These are phyloP conservation scores for Fusarium succisae DNA, from an alignment of 2,329 filamentous ascomycete genomes.

Conservation along the genomic window DNA sequence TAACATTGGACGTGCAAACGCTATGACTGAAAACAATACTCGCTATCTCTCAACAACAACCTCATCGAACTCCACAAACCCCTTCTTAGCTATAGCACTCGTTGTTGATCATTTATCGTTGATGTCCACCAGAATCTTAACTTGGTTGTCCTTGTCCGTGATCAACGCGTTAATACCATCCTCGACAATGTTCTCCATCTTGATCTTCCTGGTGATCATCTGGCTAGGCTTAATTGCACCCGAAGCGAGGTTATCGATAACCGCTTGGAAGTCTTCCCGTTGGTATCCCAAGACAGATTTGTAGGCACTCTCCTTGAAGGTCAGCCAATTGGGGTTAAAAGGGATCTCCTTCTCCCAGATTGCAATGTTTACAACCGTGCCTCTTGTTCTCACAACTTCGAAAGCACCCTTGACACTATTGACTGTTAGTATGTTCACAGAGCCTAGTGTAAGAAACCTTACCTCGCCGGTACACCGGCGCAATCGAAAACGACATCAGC, in stretches of 20 bases:
- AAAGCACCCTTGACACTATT: constrained; percentile 50
- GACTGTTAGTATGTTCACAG: neutral
- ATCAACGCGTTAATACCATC: constrained; percentile 66
- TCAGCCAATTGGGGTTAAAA: constrained; percentile 43
- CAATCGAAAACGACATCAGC: constrained; percentile 70
- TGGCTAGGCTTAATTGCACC: constrained; percentile 52
- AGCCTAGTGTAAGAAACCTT: neutral
- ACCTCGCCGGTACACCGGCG: constrained; percentile 59
- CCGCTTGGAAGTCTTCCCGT: constrained; percentile 61
- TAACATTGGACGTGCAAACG: too few relatives aligned
- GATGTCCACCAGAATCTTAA: constrained; percentile 68
- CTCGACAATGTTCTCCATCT: constrained; percentile 64
- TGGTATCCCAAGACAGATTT: constrained; percentile 41
- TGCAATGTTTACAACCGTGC: constrained; percentile 71
- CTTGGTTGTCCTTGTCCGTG: constrained; percentile 68
- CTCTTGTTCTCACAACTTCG: constrained; percentile 59
- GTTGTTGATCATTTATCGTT: constrained; percentile 15
- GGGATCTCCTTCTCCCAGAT: constrained; percentile 63
- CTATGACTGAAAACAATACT: too few relatives aligned
- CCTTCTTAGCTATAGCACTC: too few relatives aligned
- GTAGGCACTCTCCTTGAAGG: constrained; percentile 39
- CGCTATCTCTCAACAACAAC: too few relatives aligned
- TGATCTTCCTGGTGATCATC: constrained; percentile 70
- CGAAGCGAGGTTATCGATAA: constrained; percentile 56
- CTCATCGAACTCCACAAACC: too few relatives aligned